Conservation (phyloP, 192 early-diverging fungal genomes). For the Backusella westeae region DNA sequence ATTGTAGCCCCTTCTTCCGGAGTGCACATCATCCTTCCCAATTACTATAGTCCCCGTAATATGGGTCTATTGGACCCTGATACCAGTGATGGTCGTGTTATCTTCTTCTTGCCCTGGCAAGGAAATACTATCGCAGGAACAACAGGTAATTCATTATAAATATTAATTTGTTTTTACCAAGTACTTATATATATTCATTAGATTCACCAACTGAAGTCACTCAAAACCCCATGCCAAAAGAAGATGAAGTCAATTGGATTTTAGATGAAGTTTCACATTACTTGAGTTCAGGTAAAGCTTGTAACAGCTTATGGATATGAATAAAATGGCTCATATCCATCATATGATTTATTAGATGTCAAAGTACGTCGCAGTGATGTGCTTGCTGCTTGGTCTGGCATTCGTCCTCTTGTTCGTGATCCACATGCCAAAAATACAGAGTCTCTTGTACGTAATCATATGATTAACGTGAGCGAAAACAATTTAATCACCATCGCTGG, state of each 20-base stretch:
- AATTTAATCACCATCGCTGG: constrained; percentile 94
- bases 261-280: constrained; percentile 89
- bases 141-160: constrained; percentile 45
- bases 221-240: constrained; percentile 81
- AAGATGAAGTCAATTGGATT: constrained; percentile 96
- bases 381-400: constrained; percentile 97
- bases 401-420: constrained; percentile 95
- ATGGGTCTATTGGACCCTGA: constrained; percentile 95
- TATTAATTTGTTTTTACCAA: background rate
- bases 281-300: constrained; percentile 59
- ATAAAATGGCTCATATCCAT: background rate
- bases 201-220: constrained; percentile 88
- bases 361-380: constrained; percentile 97
- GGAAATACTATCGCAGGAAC: constrained; percentile 95
- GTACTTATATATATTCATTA: background rate
- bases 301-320: background rate
- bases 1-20: constrained; percentile 95
- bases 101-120: constrained; percentile 98
- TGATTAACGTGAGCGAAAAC: constrained; percentile 83
- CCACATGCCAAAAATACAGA: constrained; percentile 90
- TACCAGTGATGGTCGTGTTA: constrained; percentile 93
- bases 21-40: constrained; percentile 92
- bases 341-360: constrained; percentile 58
- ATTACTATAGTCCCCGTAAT: constrained; percentile 90
- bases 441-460: constrained; percentile 94